Conservation (phyloP, 306 rosid species). For the Quercus parvula region DNA sequence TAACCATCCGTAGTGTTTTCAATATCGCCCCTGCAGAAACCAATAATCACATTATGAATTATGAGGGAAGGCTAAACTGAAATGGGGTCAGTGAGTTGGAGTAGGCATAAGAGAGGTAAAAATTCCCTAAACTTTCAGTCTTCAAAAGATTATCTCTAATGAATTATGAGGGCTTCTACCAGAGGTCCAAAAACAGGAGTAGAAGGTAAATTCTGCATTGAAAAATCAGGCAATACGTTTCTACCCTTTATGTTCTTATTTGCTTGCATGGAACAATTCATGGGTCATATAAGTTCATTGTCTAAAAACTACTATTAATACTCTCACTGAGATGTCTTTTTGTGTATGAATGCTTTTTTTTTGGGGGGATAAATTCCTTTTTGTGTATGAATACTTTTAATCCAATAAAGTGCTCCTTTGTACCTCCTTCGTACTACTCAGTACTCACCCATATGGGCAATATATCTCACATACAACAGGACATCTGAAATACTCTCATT, state of each 20-base stretch:
- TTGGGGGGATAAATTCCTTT: too few relatives aligned
- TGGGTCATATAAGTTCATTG: too few relatives aligned
- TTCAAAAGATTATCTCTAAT: neutral
- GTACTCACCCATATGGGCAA: too few relatives aligned
- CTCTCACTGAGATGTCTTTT: too few relatives aligned
- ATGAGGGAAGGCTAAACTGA: neutral
- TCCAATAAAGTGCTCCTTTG: too few relatives aligned
- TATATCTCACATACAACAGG: too few relatives aligned
- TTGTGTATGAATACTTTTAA: too few relatives aligned
- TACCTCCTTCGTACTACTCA: too few relatives aligned
- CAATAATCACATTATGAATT: too few relatives aligned
- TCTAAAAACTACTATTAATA: too few relatives aligned
- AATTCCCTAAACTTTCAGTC: neutral
- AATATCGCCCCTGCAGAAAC: constrained; percentile 59
- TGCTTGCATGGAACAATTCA: neutral
- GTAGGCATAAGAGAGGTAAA: neutral
- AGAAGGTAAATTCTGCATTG: neutral
- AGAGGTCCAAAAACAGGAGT: neutral
- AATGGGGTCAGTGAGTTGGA: neutral
- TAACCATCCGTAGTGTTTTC: constrained; percentile 8
- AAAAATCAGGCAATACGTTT: neutral
- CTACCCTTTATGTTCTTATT: neutral
- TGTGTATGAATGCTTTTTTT: too few relatives aligned
- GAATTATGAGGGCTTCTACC: neutral
- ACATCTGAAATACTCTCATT: too few relatives aligned